These are phyloP conservation scores for Xylariaceae sp. DNA, from an alignment of 2,329 filamentous ascomycete genomes.

Conservation along the genomic window DNA sequence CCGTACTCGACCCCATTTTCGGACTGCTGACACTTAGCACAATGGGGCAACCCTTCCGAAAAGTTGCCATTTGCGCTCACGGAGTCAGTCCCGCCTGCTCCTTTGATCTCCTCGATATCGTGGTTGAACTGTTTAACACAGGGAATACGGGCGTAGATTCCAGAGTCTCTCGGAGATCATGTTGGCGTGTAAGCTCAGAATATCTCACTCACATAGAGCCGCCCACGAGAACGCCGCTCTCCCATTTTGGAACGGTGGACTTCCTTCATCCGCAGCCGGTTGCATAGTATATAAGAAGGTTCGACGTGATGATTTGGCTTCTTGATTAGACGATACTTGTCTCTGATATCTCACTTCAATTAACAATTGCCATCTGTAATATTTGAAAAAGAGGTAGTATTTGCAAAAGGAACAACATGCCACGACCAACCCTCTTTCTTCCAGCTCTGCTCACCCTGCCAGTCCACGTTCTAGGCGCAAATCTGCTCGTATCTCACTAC, in stretches of 20 bases:
- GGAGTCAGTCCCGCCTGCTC: conserved; percentile 19
- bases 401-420: conserved; percentile 16
- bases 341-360: background rate
- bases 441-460: conserved; percentile 21
- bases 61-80: conserved; percentile 29
- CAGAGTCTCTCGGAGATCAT: background rate
- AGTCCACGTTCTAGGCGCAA: conserved; percentile 28
- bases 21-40: conserved; percentile 21
- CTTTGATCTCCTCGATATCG: background rate
- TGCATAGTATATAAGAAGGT: background rate
- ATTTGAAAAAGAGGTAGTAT: too few relatives aligned
- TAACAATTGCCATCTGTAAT: too few relatives aligned
- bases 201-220: background rate
- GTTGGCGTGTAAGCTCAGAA: background rate
- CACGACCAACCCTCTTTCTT: conserved; percentile 21
- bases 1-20: conserved; percentile 16
- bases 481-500: conserved; percentile 37
- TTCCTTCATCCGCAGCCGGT: background rate
- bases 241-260: background rate
- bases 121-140: background rate
- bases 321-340: background rate
- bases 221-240: background rate
- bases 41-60: conserved; percentile 28
- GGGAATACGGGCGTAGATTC: background rate
- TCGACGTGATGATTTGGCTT: background rate